Base-by-base conservation (phyloP, 345 rosid species). In the Syzygium jambos region DNA sequence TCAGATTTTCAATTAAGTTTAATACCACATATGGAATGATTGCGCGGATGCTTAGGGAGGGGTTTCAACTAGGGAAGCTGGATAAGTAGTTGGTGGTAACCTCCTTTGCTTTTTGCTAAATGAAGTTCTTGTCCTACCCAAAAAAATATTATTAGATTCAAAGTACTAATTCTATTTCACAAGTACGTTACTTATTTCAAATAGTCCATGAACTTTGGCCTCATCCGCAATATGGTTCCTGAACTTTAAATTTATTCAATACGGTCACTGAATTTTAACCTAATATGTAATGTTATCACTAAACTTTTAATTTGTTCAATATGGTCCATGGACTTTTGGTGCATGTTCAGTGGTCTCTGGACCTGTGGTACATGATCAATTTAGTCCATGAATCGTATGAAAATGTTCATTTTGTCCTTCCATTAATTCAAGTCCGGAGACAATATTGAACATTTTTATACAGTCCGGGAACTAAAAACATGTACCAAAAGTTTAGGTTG, bases 291-390 rank as follows among this genome's bases (percentile, higher is more conserved):
- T 2, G 0, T 59, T 0, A 0, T 59, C 0, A 0, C 0, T 5
- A 0, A 59, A 27, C 0, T 3, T n/a, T 61, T n/a, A 13, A n/a
- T 0, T 1, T 61, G 19, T 13, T n/a, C 1, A 61, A 13, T 61
- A 6, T n/a, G 9, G 0, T n/a, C 2, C 0, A 0, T 6, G 3
- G 0, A 61, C 7, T 13, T n/a, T 0, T n/a, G 6, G 0, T 23
- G 10, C 10, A 25, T 10, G 2, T 57, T 0, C 0, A 4, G 11
- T 51, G 51, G 12, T 11, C 11, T 51, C 0, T 51, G 11, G 11
- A 51, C 51, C 9, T 43, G 4, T 3, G 43, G 43, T 41, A 41
- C 43, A 41, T 41, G n/a, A 41, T 41, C 43, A 41, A 41, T 41
- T 41, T 41, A 4, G 43, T 41, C 43, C 43, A 41, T 41, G 6